Conservation (phyloP, 345 rosid genomes). For the Acer yangbiense region DNA sequence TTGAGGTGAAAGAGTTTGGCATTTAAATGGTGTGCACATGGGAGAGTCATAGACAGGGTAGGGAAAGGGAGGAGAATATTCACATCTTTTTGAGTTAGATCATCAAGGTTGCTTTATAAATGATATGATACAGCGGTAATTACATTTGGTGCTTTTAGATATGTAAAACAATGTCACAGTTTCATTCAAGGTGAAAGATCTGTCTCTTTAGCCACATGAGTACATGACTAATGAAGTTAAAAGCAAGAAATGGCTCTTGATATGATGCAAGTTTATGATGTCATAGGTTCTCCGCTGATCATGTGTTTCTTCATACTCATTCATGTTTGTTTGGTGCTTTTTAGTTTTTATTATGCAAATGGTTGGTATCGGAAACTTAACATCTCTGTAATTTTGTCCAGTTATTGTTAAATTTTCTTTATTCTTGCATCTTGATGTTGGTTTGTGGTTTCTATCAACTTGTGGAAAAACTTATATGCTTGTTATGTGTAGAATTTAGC, state of each 20-base stretch:
- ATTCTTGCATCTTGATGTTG: not conserved
- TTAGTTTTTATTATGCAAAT: not conserved
- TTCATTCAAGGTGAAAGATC: not conserved
- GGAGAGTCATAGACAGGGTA: not conserved
- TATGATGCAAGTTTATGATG: not conserved
- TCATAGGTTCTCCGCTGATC: not conserved
- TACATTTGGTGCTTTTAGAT: not conserved
- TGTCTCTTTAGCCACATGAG: not conserved
- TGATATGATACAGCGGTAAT: not conserved
- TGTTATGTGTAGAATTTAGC: slow-evolving; percentile 63
- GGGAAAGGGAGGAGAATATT: not conserved
- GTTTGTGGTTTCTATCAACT: slow-evolving; percentile 3
- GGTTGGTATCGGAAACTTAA: not conserved
- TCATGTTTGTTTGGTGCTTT: not conserved
- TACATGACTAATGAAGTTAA: not conserved
- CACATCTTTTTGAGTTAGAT: not conserved
- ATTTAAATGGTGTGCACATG: not conserved
- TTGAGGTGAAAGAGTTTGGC: not conserved
- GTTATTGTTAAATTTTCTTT: not conserved
- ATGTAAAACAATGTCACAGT: not conserved
- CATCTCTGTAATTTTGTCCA: not conserved
- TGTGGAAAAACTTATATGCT: slow-evolving; percentile 6
- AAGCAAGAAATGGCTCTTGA: not conserved
- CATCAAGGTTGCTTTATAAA: slow-evolving; percentile 1
- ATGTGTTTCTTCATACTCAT: not conserved